Evolutionary conservation across 1,284 basidiomycete species (phyloP).

Genomic region (Cutaneotrichosporon cavernicola): DNA sequence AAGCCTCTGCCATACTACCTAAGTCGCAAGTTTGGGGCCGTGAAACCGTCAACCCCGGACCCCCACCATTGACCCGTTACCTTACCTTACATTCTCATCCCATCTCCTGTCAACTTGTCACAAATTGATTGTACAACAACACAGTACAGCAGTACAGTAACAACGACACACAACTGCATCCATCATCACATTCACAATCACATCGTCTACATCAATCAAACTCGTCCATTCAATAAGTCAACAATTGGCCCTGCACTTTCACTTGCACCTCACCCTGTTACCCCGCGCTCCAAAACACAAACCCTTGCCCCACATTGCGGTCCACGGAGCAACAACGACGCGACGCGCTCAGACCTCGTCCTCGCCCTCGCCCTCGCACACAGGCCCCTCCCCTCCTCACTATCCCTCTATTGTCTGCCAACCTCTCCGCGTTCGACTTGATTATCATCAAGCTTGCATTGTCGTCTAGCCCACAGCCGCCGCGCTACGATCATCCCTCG

Average conservation of each 20-base stretch:
- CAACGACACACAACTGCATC: too few relatives aligned
- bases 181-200: neutral
- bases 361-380: neutral
- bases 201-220: neutral
- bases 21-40: too few relatives aligned
- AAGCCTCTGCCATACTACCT: too few relatives aligned
- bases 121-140: too few relatives aligned
- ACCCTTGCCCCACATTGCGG: neutral
- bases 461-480: neutral
- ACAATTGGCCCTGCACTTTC: neutral
- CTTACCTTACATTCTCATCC: too few relatives aligned
- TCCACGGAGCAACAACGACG: neutral
- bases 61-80: too few relatives aligned
- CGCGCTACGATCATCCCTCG: neutral
- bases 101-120: too few relatives aligned
- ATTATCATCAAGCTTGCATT: neutral
- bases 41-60: too few relatives aligned
- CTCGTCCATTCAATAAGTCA: neutral
- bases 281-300: neutral
- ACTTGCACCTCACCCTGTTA: neutral
- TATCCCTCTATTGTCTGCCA: neutral
- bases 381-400: neutral
- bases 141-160: too few relatives aligned
- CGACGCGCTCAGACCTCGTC: neutral
- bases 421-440: neutral